Percentiles rank a stretch among this genome's conserved stretches.
Conservation (phyloP, 768 basidiomycete genomes). For the Serpula lacrymans region DNA sequence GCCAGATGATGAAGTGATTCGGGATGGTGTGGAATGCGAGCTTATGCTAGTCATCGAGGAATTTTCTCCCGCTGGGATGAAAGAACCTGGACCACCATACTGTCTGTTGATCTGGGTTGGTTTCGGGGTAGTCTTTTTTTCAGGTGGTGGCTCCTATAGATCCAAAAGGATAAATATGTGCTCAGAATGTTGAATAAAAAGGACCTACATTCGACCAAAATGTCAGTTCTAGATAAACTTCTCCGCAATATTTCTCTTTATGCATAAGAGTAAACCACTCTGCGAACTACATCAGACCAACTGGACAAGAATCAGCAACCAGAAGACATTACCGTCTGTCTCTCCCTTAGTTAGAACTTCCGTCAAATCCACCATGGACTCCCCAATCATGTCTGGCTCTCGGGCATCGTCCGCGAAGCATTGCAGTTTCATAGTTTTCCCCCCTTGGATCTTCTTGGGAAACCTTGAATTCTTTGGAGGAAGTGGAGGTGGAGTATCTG, state of each 20-base stretch:
- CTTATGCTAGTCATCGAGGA: constrained; percentile 22
- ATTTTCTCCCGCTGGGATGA: constrained; percentile 46
- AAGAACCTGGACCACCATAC: constrained; percentile 78
- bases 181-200: constrained; percentile 8
- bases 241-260: constrained; percentile 93
- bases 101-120: constrained; percentile 50
- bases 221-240: constrained; percentile 94
- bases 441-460: constrained; percentile 59
- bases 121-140: constrained; percentile 56
- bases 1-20: constrained; percentile 17
- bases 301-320: constrained; percentile 1
- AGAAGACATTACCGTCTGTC: constrained; percentile 70
- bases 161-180: neutral
- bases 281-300: constrained; percentile 30
- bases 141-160: constrained; percentile 73
- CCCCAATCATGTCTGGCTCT: constrained; percentile 96
- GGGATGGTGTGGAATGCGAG: constrained; percentile 9
- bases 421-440: constrained; percentile 70
- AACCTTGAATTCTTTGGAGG: constrained; percentile 61
- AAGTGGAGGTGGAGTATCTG: constrained; percentile 58
- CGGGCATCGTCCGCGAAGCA: constrained; percentile 95
- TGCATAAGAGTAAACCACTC: constrained; percentile 92
- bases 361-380: constrained; percentile 81
- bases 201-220: constrained; percentile 89
- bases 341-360: constrained; percentile 93